Base-by-base conservation (phyloP, 1,284 basidiomycete species). In the Ganoderma sp. region DNA sequence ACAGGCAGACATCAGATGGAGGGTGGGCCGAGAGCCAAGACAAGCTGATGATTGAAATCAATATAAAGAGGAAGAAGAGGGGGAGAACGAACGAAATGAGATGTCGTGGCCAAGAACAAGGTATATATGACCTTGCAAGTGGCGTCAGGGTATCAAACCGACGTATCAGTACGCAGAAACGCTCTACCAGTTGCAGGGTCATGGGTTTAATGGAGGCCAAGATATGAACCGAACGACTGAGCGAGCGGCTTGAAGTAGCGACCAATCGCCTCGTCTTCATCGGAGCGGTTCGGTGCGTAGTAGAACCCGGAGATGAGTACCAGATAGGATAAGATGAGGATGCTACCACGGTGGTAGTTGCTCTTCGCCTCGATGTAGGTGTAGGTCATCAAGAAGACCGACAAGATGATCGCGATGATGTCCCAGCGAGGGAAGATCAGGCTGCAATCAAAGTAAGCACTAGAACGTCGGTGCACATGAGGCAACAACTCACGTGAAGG, bases 381-480 rank as follows among this genome's bases (percentile, higher is more conserved):
- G 80, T 99, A 99, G 0, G 98, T 99, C 83, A 99, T 89, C 72
- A 99, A 82, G 86, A 99, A 99, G 80, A 97, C 94, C 2, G 95
- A 93, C 39, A 97, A 84, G 75, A 99, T 94, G 79, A 99, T 95
- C 39, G 92, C 93, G 73, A 99, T 91, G 60, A 98, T 95, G 79
- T 99, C 98, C 97, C 98, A 99, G 75, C 96, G 89, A 0, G 98
- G 98, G 88, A 99, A 99, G 73, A 99, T 97, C 67, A 99, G 87
- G 25, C 96, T 98, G 75, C 17, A 25, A 58, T 19, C 12, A 48
- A 69, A 39, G 32, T 68, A 50, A 73, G 63, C 60, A 61, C 2
- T 72, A 52, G 72, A 67, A 54, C 8, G 8, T 50, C 54, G n/a
- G 56, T 19, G 61, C 43, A 43, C 17, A 28, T 37, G 50, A 19